These are phyloP conservation scores for Striga hermonthica DNA, from an alignment of 305 asterid genomes.

Conservation along the genomic window DNA sequence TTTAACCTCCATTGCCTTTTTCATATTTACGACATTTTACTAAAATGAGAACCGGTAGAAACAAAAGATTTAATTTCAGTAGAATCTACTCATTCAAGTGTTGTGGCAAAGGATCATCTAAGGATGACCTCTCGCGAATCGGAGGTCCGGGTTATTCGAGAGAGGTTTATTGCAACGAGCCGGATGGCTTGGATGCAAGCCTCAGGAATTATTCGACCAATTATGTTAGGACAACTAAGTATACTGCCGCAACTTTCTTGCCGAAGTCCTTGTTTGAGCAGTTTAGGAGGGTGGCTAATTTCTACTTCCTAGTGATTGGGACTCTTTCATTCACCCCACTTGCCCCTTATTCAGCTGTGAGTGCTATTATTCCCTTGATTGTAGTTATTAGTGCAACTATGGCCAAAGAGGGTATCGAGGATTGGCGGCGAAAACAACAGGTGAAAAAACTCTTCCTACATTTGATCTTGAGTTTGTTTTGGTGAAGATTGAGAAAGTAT, in stretches of 20 bases:
- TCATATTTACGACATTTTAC: slow-evolving; percentile 31
- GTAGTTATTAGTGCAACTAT: slow-evolving; percentile 73
- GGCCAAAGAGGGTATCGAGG: slow-evolving; percentile 91
- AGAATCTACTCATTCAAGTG: slow-evolving; percentile 73
- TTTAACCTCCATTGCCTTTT: too few relatives aligned
- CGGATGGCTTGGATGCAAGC: slow-evolving; percentile 48
- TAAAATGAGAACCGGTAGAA: slow-evolving; percentile 45
- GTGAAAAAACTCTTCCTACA: slow-evolving; percentile 35
- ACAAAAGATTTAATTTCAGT: slow-evolving; percentile 61
- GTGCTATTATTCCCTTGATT: slow-evolving; percentile 73
- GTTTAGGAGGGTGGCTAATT: slow-evolving; percentile 97
- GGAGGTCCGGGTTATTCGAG: slow-evolving; percentile 98
- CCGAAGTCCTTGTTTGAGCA: slow-evolving; percentile 96
- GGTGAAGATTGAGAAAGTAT: background rate
- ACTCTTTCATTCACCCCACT: slow-evolving; percentile 72
- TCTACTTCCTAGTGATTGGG: slow-evolving; percentile 81
- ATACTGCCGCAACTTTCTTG: slow-evolving; percentile 80
- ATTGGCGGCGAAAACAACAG: slow-evolving; percentile 79
- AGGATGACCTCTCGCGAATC: slow-evolving; percentile 65
- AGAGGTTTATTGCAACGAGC: slow-evolving; percentile 80
- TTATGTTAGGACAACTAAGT: slow-evolving; percentile 88
- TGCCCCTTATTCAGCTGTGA: slow-evolving; percentile 72
- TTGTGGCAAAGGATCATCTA: slow-evolving; percentile 54
- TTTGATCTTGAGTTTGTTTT: background rate
- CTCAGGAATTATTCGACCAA: slow-evolving; percentile 53